Evolutionary conservation across 2,329 filamentous ascomycete species (phyloP), one percentile per base, ranked within the genome.

Genomic region (Penicillium brasilianum): DNA sequence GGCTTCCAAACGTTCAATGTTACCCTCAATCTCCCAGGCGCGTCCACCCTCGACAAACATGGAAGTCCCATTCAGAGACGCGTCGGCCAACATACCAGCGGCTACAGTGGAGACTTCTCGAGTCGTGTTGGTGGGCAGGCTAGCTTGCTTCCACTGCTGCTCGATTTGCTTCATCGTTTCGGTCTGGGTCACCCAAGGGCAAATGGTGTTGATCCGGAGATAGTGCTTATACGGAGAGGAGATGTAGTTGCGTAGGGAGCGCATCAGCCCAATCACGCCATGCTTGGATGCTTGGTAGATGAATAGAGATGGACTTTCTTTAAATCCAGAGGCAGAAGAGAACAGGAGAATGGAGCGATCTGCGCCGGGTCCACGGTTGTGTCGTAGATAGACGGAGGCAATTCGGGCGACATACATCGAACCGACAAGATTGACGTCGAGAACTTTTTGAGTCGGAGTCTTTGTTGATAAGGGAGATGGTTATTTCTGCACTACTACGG

Each of bases 261-360:
- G 75, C 77, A 84, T 81, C 7, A 84, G 71, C 0, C 83, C 83
- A 30, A 82, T 73, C 0, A 85, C 77, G n/a, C 80, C 82, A 62
- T 84, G 82, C 64, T 85, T 84, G 6, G 77, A 74, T 0, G 81
- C 73, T 3, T 78, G 77, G 63, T 85, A 84, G 25, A 82, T 73
- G 53, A 80, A 79, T 1, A 84, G 68, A 0, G 80, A 81, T 0
- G 82, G 81, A 4, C 78, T 77, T 39, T 83, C 80, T 16, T 80
- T 80, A 64, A 84, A 83, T 2, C 82, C 82, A 0, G 82, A 81
- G 1, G 80, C 76, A 7, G 78, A 83, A 46, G 79, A 78, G 36
- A 82, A 74, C 10, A 83, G 73, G 0, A 76, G 76, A 52, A 82
- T 71, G 10, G 78, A 81, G 28, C 78, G 78, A 60, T 82, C 78